Percentiles rank a stretch among this genome's conserved stretches.
Conservation (phyloP, 768 basidiomycete genomes). For the Peribolospora kevripleyi region DNA sequence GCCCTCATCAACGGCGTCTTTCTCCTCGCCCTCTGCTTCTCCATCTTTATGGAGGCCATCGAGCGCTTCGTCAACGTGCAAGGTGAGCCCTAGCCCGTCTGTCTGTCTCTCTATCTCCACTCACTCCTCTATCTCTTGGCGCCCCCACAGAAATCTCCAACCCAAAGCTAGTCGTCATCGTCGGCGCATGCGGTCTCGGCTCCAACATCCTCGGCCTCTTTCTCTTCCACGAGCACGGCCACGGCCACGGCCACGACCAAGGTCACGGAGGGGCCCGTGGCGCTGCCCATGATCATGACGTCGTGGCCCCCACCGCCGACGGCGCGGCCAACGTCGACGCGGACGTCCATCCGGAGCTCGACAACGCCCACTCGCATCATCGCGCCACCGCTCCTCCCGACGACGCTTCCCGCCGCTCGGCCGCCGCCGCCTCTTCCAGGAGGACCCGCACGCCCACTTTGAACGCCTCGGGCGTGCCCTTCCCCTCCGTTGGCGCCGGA, state of each 20-base stretch:
- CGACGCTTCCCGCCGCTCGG: constrained; percentile 4
- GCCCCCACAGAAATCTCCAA: constrained; percentile 50
- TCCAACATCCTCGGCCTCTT: constrained; percentile 85
- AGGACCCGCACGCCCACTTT: too few species aligned
- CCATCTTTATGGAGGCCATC: constrained; percentile 75
- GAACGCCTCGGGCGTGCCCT: too few species aligned
- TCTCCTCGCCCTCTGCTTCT: constrained; percentile 85
- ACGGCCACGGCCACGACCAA: constrained; percentile 23
- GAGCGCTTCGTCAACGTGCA: constrained; percentile 67
- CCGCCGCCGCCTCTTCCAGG: too few species aligned
- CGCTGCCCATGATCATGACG: constrained; percentile 4
- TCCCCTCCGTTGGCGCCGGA: too few species aligned
- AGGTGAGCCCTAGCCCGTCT: constrained; percentile 25
- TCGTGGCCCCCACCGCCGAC: constrained; percentile 2
- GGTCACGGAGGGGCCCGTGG: constrained; percentile 3
- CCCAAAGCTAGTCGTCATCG: constrained; percentile 64
- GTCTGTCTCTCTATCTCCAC: not conserved
- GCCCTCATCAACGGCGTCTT: constrained; percentile 93
- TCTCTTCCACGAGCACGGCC: constrained; percentile 46
- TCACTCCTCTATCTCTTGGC: not conserved
- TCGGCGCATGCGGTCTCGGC: constrained; percentile 64
- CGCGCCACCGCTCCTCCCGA: not conserved
- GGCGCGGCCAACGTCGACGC: not conserved
- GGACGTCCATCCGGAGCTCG: constrained; percentile 1
- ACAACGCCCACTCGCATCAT: not conserved